Evolutionary conservation across 176 grass and related monocot species (phyloP).

Genomic region (Poa annua): DNA sequence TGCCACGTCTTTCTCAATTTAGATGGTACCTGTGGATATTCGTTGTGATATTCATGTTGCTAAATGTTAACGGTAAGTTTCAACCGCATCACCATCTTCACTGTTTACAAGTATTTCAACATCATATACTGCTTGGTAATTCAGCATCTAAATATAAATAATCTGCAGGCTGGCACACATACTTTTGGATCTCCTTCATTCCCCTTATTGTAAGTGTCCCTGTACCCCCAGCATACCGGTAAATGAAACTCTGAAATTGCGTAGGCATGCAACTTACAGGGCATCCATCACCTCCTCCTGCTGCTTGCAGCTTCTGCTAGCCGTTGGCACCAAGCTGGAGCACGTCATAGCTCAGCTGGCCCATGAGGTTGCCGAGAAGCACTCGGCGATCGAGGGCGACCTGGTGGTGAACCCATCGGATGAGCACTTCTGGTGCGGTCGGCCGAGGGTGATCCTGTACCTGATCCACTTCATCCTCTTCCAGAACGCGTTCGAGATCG

Average conservation of each 20-base stretch:
- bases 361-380: conserved; percentile 83
- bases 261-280: neutral
- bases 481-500: conserved; percentile 94
- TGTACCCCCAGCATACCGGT: neutral
- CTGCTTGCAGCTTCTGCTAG: conserved; percentile 69
- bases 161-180: conserved; percentile 90
- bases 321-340: conserved; percentile 87
- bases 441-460: conserved; percentile 63
- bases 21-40: conserved; percentile 98
- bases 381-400: conserved; percentile 75
- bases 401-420: conserved; percentile 86
- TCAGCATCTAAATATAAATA: too few relatives aligned
- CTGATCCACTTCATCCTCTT: conserved; percentile 96
- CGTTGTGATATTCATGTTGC: conserved; percentile 87
- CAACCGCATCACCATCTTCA: neutral
- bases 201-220: conserved; percentile 73
- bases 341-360: conserved; percentile 83
- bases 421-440: conserved; percentile 81
- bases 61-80: conserved; percentile 90
- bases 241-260: neutral
- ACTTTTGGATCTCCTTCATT: conserved; percentile 94
- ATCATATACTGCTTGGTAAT: too few relatives aligned
- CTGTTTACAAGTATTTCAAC: neutral
- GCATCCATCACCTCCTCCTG: conserved; percentile 12
- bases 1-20: conserved; percentile 9